phyloP scores from a whole-genome alignment of 331 rosid genomes.

The Pyracantha coccinea region DNA sequence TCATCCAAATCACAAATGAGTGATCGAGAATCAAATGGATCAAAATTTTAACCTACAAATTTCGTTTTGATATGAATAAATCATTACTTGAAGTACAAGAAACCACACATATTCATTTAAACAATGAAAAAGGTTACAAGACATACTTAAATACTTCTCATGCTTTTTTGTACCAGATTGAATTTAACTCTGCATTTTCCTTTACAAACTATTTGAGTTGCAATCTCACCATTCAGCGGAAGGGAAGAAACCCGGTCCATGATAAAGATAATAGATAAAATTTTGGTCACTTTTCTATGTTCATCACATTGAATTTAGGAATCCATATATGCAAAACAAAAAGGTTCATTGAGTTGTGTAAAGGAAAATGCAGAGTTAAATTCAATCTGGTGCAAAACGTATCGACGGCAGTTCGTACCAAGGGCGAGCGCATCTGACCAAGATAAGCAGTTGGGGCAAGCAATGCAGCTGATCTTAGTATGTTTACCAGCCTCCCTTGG shows the following conservation, averaged over 20 bases:
- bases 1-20: not conserved
- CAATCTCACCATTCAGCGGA: slow-evolving; percentile 53
- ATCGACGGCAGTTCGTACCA: slow-evolving; percentile 71
- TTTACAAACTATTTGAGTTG: not conserved
- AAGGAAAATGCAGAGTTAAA: too few relatives aligned
- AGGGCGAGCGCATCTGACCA: slow-evolving; percentile 65
- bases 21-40: not conserved
- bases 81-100: not conserved
- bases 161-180: not conserved
- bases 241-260: slow-evolving; percentile 45
- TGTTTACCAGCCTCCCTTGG: slow-evolving; percentile 39
- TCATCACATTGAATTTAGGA: not conserved
- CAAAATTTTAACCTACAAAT: not conserved
- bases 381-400: too few relatives aligned
- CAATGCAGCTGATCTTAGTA: slow-evolving; percentile 70
- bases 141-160: not conserved
- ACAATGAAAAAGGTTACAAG: not conserved
- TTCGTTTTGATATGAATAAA: not conserved
- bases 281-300: not conserved
- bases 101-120: not conserved
- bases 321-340: not conserved
- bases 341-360: not conserved
- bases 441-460: slow-evolving; percentile 85
- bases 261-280: not conserved
- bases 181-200: not conserved